phyloP scores from a whole-genome alignment of 345 rosid species.

The Trapa bicornis region DNA sequence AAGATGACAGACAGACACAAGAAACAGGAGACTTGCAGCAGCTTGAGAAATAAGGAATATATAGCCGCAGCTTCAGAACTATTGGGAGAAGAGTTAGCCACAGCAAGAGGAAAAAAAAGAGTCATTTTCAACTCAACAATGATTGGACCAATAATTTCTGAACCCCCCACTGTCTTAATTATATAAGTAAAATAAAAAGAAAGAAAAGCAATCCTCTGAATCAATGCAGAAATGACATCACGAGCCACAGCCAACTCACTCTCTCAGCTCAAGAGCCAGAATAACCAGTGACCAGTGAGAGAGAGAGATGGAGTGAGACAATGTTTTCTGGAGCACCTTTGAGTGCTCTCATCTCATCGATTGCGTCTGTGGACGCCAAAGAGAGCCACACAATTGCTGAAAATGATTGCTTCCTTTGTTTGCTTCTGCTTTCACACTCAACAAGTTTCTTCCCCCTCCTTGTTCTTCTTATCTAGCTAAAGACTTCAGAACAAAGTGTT shows the following conservation, averaged over 20 bases:
- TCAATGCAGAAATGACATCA: too few species aligned
- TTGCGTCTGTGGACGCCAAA: conserved; percentile 14
- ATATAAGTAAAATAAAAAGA: too few species aligned
- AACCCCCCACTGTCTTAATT: conserved; percentile 10
- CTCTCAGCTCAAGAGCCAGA: not conserved
- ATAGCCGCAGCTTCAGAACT: not conserved
- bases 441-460: not conserved
- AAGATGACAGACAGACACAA: too few species aligned
- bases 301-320: not conserved
- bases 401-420: conserved; percentile 14
- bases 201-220: too few species aligned
- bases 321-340: too few species aligned
- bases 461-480: too few species aligned
- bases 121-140: conserved; percentile 35
- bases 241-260: not conserved
- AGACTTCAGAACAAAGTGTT: too few species aligned
- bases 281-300: not conserved
- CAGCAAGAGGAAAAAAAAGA: too few species aligned
- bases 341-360: conserved; percentile 17
- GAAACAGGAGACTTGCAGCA: too few species aligned
- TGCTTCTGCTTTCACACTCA: not conserved
- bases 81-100: too few species aligned
- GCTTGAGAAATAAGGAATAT: too few species aligned
- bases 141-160: conserved; percentile 38
- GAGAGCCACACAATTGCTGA: conserved; percentile 16